Evolutionary conservation across 805 yeast genomes (phyloP).

Genomic region (Wickerhamiella hasegawae): DNA sequence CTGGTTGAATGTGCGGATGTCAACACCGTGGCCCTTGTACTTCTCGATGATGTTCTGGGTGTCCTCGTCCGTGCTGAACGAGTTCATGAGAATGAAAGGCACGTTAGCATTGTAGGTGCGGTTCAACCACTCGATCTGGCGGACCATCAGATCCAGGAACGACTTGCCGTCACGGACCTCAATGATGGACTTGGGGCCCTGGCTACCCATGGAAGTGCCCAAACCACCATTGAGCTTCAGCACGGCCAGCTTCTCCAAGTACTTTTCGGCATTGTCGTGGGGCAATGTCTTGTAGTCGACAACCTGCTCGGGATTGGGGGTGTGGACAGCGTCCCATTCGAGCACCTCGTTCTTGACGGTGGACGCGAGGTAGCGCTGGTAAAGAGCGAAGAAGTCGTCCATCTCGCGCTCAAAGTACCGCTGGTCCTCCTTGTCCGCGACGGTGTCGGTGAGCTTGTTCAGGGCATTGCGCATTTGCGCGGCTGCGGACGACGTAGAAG

Average conservation of each 20-base stretch:
- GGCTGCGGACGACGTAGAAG: constrained; percentile 89
- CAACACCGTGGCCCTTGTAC: constrained; percentile 89
- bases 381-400: constrained; percentile 87
- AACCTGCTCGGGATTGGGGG: constrained; percentile 82
- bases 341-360: constrained; percentile 72
- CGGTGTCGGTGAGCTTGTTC: constrained; percentile 78
- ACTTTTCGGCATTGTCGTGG: constrained; percentile 22
- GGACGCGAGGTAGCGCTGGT: constrained; percentile 81
- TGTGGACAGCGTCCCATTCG: constrained; percentile 91
- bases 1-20: constrained; percentile 92
- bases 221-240: constrained; percentile 94
- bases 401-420: constrained; percentile 68
- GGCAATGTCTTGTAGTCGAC: constrained; percentile 52
- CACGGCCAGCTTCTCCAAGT: constrained; percentile 77
- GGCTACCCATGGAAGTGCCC: constrained; percentile 99
- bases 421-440: constrained; percentile 28
- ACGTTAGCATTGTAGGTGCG: constrained; percentile 82
- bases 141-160: constrained; percentile 83
- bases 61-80: constrained; percentile 93
- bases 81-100: constrained; percentile 93
- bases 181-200: constrained; percentile 94
- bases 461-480: constrained; percentile 95
- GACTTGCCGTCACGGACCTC: constrained; percentile 99
- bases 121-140: constrained; percentile 93
- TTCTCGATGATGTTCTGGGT: constrained; percentile 91